Evolutionary conservation across 179 eudicot genomes (phyloP).

Genomic region (Heliamphora ciliata): DNA sequence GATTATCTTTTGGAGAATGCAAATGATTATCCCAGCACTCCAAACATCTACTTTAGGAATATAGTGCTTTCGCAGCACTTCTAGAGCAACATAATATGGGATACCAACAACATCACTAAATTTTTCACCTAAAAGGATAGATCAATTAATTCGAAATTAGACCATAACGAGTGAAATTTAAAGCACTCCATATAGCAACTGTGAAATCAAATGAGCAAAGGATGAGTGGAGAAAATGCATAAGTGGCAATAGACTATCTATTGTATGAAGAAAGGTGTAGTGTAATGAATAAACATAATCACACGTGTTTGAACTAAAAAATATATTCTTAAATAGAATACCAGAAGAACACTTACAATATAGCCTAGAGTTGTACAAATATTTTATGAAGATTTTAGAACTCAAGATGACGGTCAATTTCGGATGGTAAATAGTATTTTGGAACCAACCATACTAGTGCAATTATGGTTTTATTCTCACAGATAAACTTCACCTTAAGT

Average conservation of each 20-base stretch:
- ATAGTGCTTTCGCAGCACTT: conserved; percentile 40
- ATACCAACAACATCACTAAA: conserved; percentile 54
- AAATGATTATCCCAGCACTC: too few species aligned
- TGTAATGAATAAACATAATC: background rate
- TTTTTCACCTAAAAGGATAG: conserved; percentile 29
- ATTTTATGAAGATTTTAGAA: background rate
- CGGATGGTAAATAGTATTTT: background rate
- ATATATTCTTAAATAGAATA: background rate
- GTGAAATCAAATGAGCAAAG: background rate
- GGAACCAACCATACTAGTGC: background rate
- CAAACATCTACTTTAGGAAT: background rate
- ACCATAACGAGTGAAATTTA: background rate
- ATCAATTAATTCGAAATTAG: background rate
- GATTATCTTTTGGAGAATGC: background rate
- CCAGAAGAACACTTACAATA: background rate
- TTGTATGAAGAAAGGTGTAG: background rate
- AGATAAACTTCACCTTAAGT: background rate
- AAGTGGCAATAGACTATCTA: background rate
- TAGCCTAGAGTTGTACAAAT: background rate
- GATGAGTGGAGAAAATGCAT: background rate
- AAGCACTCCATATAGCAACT: background rate
- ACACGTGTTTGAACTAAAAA: background rate
- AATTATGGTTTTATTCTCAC: background rate
- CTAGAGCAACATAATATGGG: conserved; percentile 56
- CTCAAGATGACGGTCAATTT: background rate